Evolutionary conservation across 2,329 filamentous ascomycete genomes (phyloP).

Genomic region (Nothopassalora personata): DNA sequence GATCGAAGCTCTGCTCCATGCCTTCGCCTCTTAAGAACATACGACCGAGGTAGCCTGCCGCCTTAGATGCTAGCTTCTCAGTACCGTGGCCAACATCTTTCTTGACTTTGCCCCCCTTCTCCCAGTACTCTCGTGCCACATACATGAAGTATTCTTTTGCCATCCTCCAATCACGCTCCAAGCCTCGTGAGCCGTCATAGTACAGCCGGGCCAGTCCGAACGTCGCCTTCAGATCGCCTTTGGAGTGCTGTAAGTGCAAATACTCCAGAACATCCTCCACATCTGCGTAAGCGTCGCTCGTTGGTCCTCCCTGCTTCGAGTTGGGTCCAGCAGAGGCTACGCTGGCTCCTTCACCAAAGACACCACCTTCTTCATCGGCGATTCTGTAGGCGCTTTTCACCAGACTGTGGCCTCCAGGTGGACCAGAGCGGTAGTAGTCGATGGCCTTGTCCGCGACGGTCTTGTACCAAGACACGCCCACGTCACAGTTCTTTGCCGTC

Average conservation of each 20-base stretch:
- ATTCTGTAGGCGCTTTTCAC: conserved; percentile 75
- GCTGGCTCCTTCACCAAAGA: conserved; percentile 93
- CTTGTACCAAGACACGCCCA: conserved; percentile 83
- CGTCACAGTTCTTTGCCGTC: conserved; percentile 77
- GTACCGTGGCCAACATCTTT: conserved; percentile 64
- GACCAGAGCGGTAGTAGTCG: conserved; percentile 78
- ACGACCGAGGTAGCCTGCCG: conserved; percentile 78
- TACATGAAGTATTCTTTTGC: conserved; percentile 77
- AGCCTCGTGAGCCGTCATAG: conserved; percentile 75
- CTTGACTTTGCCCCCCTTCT: conserved; percentile 62
- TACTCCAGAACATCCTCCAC: conserved; percentile 95
- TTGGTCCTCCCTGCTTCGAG: conserved; percentile 65
- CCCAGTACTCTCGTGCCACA: conserved; percentile 78
- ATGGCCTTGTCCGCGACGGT: conserved; percentile 90
- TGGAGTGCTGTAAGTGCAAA: conserved; percentile 80
- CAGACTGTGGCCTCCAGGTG: conserved; percentile 78
- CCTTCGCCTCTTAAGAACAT: conserved; percentile 90
- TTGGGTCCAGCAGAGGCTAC: conserved; percentile 80
- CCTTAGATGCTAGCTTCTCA: conserved; percentile 74
- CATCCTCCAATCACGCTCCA: conserved; percentile 66
- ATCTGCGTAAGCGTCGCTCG: conserved; percentile 76
- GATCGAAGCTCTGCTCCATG: conserved; percentile 68
- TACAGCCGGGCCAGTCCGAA: conserved; percentile 80
- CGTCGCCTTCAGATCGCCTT: conserved; percentile 81
- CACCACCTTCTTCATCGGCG: conserved; percentile 82